These are phyloP conservation scores for Pseudoneurospora amorphoporcata DNA, from an alignment of 495 filamentous ascomycete genomes.

Conservation along the genomic window DNA sequence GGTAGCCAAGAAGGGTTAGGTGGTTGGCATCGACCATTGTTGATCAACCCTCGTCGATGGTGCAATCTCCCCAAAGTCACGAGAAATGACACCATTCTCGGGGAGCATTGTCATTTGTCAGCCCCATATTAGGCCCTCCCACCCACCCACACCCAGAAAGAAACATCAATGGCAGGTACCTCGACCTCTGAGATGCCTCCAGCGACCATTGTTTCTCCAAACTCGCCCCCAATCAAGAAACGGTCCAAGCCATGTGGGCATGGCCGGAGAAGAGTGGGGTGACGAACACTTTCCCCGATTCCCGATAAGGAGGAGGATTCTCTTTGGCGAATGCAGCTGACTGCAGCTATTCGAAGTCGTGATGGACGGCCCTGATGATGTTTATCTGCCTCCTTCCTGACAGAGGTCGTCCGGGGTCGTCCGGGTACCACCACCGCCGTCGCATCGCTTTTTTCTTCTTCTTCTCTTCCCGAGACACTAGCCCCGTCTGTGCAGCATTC, in stretches of 20 bases:
- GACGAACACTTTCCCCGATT: constrained; percentile 9
- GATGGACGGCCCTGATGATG: background rate
- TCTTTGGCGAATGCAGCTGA: constrained; percentile 10
- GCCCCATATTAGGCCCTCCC: constrained; percentile 15
- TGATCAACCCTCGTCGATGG: constrained; percentile 25
- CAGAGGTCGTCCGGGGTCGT: background rate
- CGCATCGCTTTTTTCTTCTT: background rate
- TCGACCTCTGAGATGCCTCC: constrained; percentile 3
- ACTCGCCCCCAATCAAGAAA: constrained; percentile 17
- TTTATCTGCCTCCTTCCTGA: background rate
- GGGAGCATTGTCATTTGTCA: constrained; percentile 27
- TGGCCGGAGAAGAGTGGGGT: constrained; percentile 9
- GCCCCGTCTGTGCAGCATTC: background rate
- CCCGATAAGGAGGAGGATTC: constrained; percentile 14
- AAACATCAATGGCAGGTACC: constrained; percentile 9
- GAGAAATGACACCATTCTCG: constrained; percentile 31
- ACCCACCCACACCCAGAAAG: constrained; percentile 5
- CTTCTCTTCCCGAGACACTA: background rate
- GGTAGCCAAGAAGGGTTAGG: constrained; percentile 3
- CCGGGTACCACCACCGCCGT: background rate
- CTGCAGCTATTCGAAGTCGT: background rate
- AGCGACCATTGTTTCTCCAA: background rate
- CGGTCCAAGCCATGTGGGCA: constrained; percentile 11
- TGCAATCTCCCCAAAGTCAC: constrained; percentile 28
- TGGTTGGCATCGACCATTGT: constrained; percentile 14